These are phyloP conservation scores for Sphaerulina vaccinii DNA, from an alignment of 2,329 filamentous ascomycete genomes.

Conservation along the genomic window DNA sequence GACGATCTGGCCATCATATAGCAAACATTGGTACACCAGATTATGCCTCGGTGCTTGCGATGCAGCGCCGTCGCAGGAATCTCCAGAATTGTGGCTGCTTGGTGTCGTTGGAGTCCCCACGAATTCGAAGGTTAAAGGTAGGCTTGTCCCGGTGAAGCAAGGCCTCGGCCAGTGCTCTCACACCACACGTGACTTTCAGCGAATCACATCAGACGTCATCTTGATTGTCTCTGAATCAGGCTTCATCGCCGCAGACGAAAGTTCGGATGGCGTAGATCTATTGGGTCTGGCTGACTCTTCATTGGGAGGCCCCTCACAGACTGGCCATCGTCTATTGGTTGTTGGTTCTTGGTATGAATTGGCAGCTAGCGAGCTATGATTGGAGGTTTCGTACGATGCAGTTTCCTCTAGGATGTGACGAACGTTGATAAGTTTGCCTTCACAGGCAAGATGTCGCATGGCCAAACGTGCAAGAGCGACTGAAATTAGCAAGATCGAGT, in stretches of 20 bases:
- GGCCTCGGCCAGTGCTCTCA: constrained; percentile 11
- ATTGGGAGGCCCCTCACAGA: constrained; percentile 9
- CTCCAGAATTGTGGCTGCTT: constrained; percentile 12
- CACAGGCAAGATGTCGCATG: background rate
- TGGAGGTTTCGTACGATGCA: constrained; percentile 11
- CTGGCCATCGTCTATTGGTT: background rate
- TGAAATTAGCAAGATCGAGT: background rate
- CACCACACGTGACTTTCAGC: background rate
- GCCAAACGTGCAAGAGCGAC: background rate
- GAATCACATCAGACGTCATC: constrained; percentile 7
- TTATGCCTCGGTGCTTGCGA: constrained; percentile 15
- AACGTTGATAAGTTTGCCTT: background rate
- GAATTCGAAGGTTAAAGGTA: constrained; percentile 5
- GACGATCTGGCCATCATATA: constrained; percentile 9
- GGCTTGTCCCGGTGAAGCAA: background rate
- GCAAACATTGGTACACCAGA: constrained; percentile 1
- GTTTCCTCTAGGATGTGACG: background rate
- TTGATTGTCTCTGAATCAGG: constrained; percentile 3
- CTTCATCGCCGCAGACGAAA: constrained; percentile 2
- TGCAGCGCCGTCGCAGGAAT: background rate
- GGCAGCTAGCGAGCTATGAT: background rate
- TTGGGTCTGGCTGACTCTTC: constrained; percentile 4
- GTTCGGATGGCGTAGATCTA: constrained; percentile 8
- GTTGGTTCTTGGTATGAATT: background rate
- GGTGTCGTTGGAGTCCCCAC: constrained; percentile 11